These are phyloP conservation scores for Haematococcus lacustris DNA, from an alignment of 139 green algal species.

Conservation along the genomic window DNA sequence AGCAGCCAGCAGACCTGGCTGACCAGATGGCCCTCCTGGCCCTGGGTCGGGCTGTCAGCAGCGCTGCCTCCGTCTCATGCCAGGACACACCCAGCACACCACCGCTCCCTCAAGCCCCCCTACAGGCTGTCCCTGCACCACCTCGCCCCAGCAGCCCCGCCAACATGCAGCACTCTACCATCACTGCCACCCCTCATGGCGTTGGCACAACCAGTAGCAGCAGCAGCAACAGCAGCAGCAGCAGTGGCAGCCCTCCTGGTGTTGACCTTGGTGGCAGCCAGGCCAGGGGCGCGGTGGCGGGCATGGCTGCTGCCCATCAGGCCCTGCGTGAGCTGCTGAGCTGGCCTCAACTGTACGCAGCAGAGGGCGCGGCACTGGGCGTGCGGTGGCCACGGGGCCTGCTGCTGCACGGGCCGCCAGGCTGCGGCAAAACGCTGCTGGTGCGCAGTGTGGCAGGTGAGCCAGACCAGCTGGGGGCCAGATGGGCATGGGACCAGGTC, in stretches of 20 bases:
- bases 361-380: conserved; percentile 40
- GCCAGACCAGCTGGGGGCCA: conserved; percentile 6
- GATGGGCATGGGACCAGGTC: no score
- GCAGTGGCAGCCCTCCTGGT: no score
- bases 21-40: no score
- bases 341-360: conserved; percentile 50
- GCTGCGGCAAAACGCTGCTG: conserved; percentile 90
- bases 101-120: background rate
- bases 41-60: background rate
- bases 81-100: background rate
- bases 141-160: background rate
- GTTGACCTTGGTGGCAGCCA: no score
- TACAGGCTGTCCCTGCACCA: background rate
- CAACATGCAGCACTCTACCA: no score
- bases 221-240: conserved; percentile 1
- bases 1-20: no score
- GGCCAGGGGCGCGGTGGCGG: background rate
- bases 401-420: conserved; percentile 72
- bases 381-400: conserved; percentile 66
- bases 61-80: background rate
- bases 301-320: background rate
- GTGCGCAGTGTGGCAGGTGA: conserved; percentile 80
- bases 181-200: no score
- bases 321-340: conserved; percentile 57
- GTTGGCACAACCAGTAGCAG: background rate